phyloP scores from a whole-genome alignment of 495 filamentous ascomycete genomes.

The Umbilicaria muhlenbergii region DNA sequence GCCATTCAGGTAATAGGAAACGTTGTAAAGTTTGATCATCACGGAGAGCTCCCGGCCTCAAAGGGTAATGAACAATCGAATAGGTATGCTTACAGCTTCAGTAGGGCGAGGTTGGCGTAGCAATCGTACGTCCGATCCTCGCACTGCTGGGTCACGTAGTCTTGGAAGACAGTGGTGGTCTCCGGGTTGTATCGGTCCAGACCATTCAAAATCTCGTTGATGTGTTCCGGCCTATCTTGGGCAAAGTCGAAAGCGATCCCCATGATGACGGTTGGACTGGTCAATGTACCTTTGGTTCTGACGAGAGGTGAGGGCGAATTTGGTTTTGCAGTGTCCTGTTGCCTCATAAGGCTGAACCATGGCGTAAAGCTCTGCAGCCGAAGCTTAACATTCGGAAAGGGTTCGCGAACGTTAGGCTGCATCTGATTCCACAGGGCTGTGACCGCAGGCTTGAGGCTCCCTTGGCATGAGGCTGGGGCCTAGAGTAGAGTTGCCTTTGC shows the following conservation, averaged over 20 bases:
- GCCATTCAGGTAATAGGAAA: constrained; percentile 97
- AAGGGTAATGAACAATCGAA: constrained; percentile 7
- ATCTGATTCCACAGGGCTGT: no score
- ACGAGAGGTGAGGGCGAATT: no score
- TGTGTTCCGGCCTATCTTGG: constrained; percentile 64
- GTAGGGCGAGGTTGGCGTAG: constrained; percentile 85
- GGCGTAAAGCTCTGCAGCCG: no score
- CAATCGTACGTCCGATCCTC: constrained; percentile 86
- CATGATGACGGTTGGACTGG: constrained; percentile 15
- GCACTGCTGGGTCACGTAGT: constrained; percentile 89
- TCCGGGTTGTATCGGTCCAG: constrained; percentile 98
- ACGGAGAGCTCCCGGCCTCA: not conserved
- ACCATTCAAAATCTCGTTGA: constrained; percentile 81
- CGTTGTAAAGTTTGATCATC: constrained; percentile 62
- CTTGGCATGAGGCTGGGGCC: no score
- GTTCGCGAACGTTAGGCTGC: no score
- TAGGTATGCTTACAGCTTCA: constrained; percentile 78
- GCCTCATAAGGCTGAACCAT: no score
- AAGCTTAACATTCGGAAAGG: no score
- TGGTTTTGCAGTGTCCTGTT: no score
- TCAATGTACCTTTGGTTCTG: no score
- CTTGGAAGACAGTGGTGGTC: constrained; percentile 83
- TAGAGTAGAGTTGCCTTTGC: no score
- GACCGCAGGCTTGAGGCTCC: no score
- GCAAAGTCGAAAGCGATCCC: constrained; percentile 37